Percentiles rank a stretch among this genome's conserved stretches.
Conservation (phyloP, 2,329 filamentous ascomycete species). For the Aspergillus sp. region DNA sequence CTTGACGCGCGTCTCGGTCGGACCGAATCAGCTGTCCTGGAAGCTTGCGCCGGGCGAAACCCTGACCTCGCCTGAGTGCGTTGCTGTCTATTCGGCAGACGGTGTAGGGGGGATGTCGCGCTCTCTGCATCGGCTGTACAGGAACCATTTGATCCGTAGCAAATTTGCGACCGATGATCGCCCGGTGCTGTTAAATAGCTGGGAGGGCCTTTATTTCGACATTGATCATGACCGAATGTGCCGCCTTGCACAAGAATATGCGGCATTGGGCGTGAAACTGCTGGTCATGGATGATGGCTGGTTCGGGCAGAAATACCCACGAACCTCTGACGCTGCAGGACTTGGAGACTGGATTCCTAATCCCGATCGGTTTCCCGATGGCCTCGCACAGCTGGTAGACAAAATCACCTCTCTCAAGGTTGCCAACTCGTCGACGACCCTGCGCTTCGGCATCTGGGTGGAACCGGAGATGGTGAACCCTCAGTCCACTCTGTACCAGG, state of each 20-base stretch:
- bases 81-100: slow-evolving; percentile 59
- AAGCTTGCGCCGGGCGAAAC: slow-evolving; percentile 55
- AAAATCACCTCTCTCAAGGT: slow-evolving; percentile 53
- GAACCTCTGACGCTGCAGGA: slow-evolving; percentile 56
- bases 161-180: slow-evolving; percentile 54
- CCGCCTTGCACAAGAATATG: slow-evolving; percentile 35
- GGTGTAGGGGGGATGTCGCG: slow-evolving; percentile 64
- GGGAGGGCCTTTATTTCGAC: slow-evolving; percentile 63
- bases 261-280: slow-evolving; percentile 59
- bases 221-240: slow-evolving; percentile 56
- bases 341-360: slow-evolving; percentile 66
- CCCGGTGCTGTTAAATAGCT: slow-evolving; percentile 63
- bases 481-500: slow-evolving; percentile 59
- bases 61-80: slow-evolving; percentile 62
- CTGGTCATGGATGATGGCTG: slow-evolving; percentile 68
- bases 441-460: slow-evolving; percentile 66
- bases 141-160: slow-evolving; percentile 60
- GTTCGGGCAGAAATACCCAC: slow-evolving; percentile 64
- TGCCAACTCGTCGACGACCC: slow-evolving; percentile 33
- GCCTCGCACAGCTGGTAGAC: slow-evolving; percentile 53
- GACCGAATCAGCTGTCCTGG: slow-evolving; percentile 61
- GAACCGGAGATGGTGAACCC: slow-evolving; percentile 69
- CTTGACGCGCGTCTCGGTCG: slow-evolving; percentile 59
- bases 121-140: slow-evolving; percentile 61
- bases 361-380: slow-evolving; percentile 58